These are phyloP conservation scores for Dissophora globulifera DNA, from an alignment of 192 early-diverging fungal genomes.

Conservation along the genomic window DNA sequence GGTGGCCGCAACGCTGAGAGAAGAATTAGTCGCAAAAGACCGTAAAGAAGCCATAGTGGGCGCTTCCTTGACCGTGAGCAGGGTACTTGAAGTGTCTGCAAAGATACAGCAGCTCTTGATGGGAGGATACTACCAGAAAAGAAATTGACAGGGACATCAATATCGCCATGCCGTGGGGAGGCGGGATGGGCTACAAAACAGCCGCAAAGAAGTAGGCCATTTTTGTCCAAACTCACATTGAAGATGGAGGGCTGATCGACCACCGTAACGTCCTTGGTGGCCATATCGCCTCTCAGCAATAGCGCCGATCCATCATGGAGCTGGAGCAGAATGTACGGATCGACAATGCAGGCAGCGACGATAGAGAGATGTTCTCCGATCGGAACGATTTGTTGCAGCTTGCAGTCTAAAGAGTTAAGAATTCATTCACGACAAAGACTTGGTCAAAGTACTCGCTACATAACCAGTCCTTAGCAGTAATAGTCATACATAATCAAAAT, in stretches of 20 bases:
- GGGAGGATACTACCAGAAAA: slow-evolving; percentile 30
- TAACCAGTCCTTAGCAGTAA: not conserved
- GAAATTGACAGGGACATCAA: no score
- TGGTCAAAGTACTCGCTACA: no score
- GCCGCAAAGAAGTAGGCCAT: no score
- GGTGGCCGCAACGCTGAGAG: not conserved
- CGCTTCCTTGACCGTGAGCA: slow-evolving; percentile 37
- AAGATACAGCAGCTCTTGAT: slow-evolving; percentile 50
- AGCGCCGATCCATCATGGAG: slow-evolving; percentile 70
- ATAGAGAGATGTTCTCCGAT: slow-evolving; percentile 62
- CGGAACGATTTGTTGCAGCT: slow-evolving; percentile 60
- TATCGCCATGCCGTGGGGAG: no score
- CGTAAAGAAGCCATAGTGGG: slow-evolving; percentile 45
- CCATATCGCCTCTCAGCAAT: slow-evolving; percentile 68
- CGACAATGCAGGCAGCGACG: slow-evolving; percentile 76
- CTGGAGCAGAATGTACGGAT: slow-evolving; percentile 84
- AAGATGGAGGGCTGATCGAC: slow-evolving; percentile 52
- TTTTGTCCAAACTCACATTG: slow-evolving; percentile 46
- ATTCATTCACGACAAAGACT: no score
- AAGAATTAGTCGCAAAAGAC: slow-evolving; percentile 6
- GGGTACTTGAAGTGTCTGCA: slow-evolving; percentile 27
- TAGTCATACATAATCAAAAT: not conserved
- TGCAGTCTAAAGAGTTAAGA: slow-evolving; percentile 58
- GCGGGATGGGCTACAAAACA: no score
- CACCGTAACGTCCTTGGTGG: slow-evolving; percentile 54